These are phyloP conservation scores for Cryptosporidium parvum DNA, from an alignment of 169 alveolate species.

Conservation along the genomic window DNA sequence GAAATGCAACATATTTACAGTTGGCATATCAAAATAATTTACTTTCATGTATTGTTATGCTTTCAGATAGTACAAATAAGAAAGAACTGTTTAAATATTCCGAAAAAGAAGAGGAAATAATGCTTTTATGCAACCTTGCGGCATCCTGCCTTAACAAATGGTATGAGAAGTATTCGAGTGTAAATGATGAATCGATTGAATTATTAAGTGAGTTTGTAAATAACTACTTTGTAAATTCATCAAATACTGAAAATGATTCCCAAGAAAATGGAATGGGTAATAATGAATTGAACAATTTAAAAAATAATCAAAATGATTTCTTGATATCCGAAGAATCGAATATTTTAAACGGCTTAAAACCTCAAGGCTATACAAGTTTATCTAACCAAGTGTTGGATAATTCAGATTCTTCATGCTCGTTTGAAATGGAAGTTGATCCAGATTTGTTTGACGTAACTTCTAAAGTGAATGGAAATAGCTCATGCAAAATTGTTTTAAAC, in stretches of 20 bases:
- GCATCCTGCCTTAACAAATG: conserved; percentile 45
- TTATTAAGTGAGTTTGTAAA: background rate
- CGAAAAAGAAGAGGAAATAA: conserved; percentile 18
- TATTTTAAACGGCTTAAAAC: background rate
- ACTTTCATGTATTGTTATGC: conserved; percentile 10
- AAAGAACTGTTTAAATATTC: background rate
- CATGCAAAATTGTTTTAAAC: background rate
- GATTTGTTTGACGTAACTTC: background rate
- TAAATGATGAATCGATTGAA: conserved; percentile 1
- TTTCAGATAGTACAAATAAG: background rate
- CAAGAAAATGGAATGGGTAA: background rate
- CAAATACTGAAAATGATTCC: background rate
- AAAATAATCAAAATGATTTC: background rate
- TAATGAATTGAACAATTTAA: background rate
- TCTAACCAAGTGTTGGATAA: background rate
- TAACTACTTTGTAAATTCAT: background rate
- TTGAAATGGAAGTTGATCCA: background rate
- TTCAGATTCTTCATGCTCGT: background rate
- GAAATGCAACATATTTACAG: conserved; percentile 5
- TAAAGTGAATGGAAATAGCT: background rate
- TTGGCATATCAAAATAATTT: conserved; percentile 8
- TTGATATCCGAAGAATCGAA: background rate
- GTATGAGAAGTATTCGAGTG: conserved; percentile 1
- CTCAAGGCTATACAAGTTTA: background rate
- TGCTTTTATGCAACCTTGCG: conserved; percentile 16